Evolutionary conservation across 371 early-diverging fungal genomes (phyloP), one percentile per base, ranked within the genome.

Genomic region (Apophysomyces ossiformis): DNA sequence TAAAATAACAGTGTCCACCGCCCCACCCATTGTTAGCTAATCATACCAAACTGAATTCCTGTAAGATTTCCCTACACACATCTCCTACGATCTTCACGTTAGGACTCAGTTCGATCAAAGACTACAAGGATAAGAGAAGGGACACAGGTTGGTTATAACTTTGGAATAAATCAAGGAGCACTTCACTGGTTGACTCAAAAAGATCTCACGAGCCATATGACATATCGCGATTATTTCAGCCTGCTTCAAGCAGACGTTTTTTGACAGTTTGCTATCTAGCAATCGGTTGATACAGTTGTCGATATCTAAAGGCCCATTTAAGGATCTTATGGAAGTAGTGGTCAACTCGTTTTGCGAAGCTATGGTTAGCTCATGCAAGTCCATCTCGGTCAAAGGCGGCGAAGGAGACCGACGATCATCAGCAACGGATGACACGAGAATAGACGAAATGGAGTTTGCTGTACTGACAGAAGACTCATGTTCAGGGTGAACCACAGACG

Each of bases 81-180:
- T 39, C 21, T 32, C 93, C 90, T 76, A 82, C 90, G 88, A 98
- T 92, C 72, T 96, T 96, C 62, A 96, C 92, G 26, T 96, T 95
- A 2, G 96, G 91, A 41, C 90, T 88, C 59, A 98, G 83, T 74
- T 96, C 96, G 26, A 98, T 80, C 56, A 98, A 85, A 4, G 93
- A 87, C 21, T 65, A 37, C 12, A 16, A 16, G 4, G 26, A 21
- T 37, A 41, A 39, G 12, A 18, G 26, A 38, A 57, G 15, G 7
- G 21, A 35, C 44, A 16, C 13, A 13, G 1, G 13, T 41, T 8
- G 13, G 41, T 11, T 41, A 41, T 1, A 32, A 57, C 1, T 3
- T 18, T 32, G 37, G 13, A n/a, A 5, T 18, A 21, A 7, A 12
- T 15, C n/a, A 60, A 41, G 43, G 36, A 12, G 32, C 7, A 12